Conservation (phyloP, 2,329 filamentous ascomycete species). For the Stagonosporopsis vannaccii region DNA sequence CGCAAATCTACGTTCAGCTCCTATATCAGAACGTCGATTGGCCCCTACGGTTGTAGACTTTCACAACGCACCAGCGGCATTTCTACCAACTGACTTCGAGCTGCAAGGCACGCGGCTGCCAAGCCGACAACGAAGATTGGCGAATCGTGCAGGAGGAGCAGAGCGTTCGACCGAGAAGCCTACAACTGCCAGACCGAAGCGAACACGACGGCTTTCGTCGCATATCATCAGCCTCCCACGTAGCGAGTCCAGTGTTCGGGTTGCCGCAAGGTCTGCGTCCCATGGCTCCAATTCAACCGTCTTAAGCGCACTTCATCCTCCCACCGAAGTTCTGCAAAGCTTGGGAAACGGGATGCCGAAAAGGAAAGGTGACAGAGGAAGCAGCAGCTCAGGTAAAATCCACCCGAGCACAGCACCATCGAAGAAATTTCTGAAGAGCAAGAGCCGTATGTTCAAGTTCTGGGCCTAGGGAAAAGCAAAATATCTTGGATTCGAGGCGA, state of each 20-base stretch:
- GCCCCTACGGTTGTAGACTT: conserved; percentile 53
- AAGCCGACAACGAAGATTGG: conserved; percentile 39
- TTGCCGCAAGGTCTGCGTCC: conserved; percentile 27
- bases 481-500: conserved; percentile 17
- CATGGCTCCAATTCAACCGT: conserved; percentile 31
- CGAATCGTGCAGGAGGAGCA: conserved; percentile 31
- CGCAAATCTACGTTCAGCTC: conserved; percentile 33
- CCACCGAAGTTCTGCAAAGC: conserved; percentile 8
- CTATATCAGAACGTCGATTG: conserved; percentile 36
- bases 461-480: conserved; percentile 36
- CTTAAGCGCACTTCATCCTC: conserved; percentile 21
- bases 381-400: conserved; percentile 11
- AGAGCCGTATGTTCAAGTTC: conserved; percentile 48
- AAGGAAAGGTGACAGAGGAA: conserved; percentile 22
- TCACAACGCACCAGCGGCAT: conserved; percentile 56
- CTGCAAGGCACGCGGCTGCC: conserved; percentile 39
- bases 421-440: conserved; percentile 45
- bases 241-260: conserved; percentile 30
- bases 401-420: conserved; percentile 21
- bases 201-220: conserved; percentile 40
- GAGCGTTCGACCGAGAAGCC: conserved; percentile 35
- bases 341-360: conserved; percentile 29
- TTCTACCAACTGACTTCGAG: conserved; percentile 59
- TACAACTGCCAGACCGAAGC: conserved; percentile 34
- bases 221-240: conserved; percentile 42